Percentiles rank a stretch among this genome's conserved stretches.
phyloP scores from a whole-genome alignment of 2,329 filamentous ascomycete species.

The Apiospora kogelbergensis region DNA sequence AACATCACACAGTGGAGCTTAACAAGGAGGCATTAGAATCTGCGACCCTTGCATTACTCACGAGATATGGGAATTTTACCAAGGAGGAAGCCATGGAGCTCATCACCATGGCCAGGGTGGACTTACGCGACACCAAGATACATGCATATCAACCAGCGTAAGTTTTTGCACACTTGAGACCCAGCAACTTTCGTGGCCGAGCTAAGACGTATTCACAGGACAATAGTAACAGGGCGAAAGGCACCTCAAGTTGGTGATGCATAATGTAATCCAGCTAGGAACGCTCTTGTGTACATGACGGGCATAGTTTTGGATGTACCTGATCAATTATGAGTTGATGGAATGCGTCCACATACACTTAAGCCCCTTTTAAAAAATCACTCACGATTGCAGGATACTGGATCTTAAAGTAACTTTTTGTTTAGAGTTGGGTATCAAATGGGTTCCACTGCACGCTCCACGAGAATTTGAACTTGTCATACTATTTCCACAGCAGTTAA shows the following conservation, averaged over 20 bases:
- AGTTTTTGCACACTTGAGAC: neutral
- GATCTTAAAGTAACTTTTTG: neutral
- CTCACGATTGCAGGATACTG: neutral
- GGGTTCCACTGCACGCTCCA: neutral
- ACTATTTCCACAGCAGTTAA: neutral
- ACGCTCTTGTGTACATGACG: neutral
- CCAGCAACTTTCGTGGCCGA: neutral
- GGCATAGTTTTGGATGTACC: neutral
- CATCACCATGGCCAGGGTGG: neutral
- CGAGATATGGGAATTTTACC: neutral
- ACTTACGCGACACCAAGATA: neutral
- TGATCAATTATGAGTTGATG: neutral
- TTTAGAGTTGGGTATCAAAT: constrained; percentile 6
- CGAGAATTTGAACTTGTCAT: neutral
- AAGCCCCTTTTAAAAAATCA: neutral
- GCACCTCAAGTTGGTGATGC: neutral
- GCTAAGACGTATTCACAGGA: neutral
- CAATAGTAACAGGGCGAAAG: neutral
- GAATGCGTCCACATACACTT: neutral
- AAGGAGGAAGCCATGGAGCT: constrained; percentile 4
- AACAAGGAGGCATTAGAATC: constrained; percentile 4
- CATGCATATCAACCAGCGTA: neutral
- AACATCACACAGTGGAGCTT: neutral
- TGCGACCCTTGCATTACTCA: neutral
- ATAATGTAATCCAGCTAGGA: neutral